These are phyloP conservation scores for Papiliotrema terrestris DNA, from an alignment of 1,284 basidiomycete genomes.

Conservation along the genomic window DNA sequence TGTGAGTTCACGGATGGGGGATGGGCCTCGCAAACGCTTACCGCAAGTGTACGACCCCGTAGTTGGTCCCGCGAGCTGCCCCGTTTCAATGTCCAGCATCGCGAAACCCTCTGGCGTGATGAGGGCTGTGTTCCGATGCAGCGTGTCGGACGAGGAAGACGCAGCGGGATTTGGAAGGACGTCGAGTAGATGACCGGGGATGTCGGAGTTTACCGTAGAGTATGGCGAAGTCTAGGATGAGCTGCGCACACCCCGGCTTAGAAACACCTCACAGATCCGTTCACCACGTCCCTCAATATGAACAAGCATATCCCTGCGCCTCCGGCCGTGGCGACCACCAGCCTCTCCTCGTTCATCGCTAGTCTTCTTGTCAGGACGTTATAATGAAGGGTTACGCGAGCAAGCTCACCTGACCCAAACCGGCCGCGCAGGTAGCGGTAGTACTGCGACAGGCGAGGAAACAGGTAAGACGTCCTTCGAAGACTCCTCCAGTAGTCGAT, in stretches of 20 bases:
- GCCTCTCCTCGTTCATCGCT: slow-evolving; percentile 37
- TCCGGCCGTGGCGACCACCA: slow-evolving; percentile 35
- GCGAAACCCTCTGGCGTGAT: slow-evolving; percentile 41
- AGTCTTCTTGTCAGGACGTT: slow-evolving; percentile 21
- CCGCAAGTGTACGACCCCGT: slow-evolving; percentile 39
- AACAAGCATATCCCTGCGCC: slow-evolving; percentile 31
- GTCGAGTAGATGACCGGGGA: slow-evolving; percentile 38
- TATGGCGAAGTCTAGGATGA: slow-evolving; percentile 34
- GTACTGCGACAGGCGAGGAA: slow-evolving; percentile 18
- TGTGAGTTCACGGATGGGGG: slow-evolving; percentile 15
- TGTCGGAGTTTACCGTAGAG: slow-evolving; percentile 30
- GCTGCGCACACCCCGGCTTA: background rate
- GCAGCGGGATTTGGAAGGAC: slow-evolving; percentile 52
- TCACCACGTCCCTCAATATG: slow-evolving; percentile 32
- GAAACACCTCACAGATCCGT: slow-evolving; percentile 31
- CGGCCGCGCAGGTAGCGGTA: slow-evolving; percentile 37
- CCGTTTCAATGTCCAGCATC: slow-evolving; percentile 37
- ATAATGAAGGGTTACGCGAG: background rate
- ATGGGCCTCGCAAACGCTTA: slow-evolving; percentile 14
- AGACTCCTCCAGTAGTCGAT: slow-evolving; percentile 35
- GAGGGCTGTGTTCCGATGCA: slow-evolving; percentile 44
- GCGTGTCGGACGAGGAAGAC: slow-evolving; percentile 19
- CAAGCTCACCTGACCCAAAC: slow-evolving; percentile 41
- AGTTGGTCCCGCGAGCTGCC: slow-evolving; percentile 22
- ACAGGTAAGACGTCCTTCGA: slow-evolving; percentile 28